Conservation (phyloP, 1,284 basidiomycete genomes). For the Fomes fomentarius region DNA sequence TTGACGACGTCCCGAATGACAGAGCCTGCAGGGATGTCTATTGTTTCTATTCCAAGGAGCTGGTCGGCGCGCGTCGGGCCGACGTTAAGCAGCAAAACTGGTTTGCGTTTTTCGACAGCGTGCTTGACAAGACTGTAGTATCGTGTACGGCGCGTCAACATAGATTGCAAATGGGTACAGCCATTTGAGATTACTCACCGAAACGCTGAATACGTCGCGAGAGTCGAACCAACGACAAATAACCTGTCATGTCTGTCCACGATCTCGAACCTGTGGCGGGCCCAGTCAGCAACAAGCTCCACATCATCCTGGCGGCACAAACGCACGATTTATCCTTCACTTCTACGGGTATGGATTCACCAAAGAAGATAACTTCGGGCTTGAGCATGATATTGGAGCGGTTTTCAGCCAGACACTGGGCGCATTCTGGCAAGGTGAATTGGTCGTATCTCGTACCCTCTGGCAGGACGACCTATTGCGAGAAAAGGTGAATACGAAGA, state of each 20-base stretch:
- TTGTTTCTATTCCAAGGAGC: slow-evolving; percentile 73
- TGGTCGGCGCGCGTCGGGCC: slow-evolving; percentile 86
- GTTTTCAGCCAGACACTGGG: slow-evolving; percentile 59
- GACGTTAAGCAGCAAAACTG: slow-evolving; percentile 80
- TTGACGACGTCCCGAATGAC: slow-evolving; percentile 69
- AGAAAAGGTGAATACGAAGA: background rate
- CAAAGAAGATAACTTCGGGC: slow-evolving; percentile 88
- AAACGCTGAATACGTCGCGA: slow-evolving; percentile 92
- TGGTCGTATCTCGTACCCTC: slow-evolving; percentile 76
- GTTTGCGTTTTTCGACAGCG: slow-evolving; percentile 75
- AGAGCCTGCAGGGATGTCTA: slow-evolving; percentile 71
- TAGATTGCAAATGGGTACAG: no score
- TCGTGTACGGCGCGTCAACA: background rate
- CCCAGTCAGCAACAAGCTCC: no score
- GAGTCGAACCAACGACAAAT: slow-evolving; percentile 84
- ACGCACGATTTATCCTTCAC: slow-evolving; percentile 76
- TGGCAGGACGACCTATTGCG: slow-evolving; percentile 66
- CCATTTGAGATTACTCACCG: slow-evolving; percentile 45
- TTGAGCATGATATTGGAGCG: slow-evolving; percentile 66
- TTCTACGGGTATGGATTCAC: slow-evolving; percentile 73
- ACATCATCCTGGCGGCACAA: no score
- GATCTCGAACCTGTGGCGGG: slow-evolving; percentile 53
- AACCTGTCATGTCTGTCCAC: slow-evolving; percentile 68
- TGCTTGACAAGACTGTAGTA: slow-evolving; percentile 72
- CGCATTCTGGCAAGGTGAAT: slow-evolving; percentile 82